Conservation (phyloP, 106 monocot genomes). For the Chionographis japonica region DNA sequence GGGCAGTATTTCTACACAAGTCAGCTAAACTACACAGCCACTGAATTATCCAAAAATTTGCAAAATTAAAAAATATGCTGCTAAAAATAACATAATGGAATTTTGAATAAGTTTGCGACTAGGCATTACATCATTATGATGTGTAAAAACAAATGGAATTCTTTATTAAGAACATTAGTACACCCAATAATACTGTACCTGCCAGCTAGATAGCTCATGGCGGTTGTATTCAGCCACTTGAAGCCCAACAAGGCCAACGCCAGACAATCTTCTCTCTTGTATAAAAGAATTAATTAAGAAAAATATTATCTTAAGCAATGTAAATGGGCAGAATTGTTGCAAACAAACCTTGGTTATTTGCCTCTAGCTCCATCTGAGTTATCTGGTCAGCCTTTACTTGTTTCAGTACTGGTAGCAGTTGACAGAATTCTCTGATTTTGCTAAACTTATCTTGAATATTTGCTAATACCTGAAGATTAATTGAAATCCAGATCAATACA, state of each 20-base stretch:
- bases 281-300: constrained; percentile 12
- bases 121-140: background rate
- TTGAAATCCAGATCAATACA: background rate
- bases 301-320: background rate
- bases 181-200: background rate
- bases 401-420: constrained; percentile 38
- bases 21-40: no score
- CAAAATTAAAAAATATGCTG: no score
- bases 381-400: constrained; percentile 34
- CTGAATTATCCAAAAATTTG: no score
- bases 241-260: constrained; percentile 28
- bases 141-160: background rate
- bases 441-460: constrained; percentile 20
- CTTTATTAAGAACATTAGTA: background rate
- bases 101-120: no score
- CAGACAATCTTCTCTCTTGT: constrained; percentile 36
- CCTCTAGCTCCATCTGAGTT: constrained; percentile 58
- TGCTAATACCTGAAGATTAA: constrained; percentile 17
- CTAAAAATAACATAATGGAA: no score
- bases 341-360: constrained; percentile 48
- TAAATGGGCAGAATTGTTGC: background rate
- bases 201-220: constrained; percentile 42
- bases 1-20: no score
- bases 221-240: constrained; percentile 26
- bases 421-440: constrained; percentile 25